Percentiles rank a stretch among this genome's conserved stretches.
Evolutionary conservation across 345 rosid genomes (phyloP).

Genomic region (Eucalyptus paniculata): DNA sequence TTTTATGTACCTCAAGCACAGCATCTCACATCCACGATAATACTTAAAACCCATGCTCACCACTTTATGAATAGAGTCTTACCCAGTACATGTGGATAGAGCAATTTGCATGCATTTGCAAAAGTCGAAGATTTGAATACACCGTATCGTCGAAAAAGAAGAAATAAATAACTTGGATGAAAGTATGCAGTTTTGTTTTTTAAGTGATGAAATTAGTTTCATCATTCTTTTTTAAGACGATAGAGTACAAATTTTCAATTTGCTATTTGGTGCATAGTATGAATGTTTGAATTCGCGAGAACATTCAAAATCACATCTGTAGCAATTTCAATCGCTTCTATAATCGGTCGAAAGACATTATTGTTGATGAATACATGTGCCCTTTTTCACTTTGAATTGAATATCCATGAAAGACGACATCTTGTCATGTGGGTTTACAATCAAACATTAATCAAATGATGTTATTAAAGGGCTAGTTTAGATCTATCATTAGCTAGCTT

Average conservation of each 20-base stretch:
- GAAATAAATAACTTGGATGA: neutral
- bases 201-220: neutral
- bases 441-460: neutral
- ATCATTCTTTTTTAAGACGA: neutral
- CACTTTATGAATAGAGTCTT: neutral
- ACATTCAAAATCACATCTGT: neutral
- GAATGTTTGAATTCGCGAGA: neutral
- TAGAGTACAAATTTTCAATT: neutral
- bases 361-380: neutral
- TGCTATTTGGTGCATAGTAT: neutral
- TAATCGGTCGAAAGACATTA: neutral
- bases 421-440: neutral
- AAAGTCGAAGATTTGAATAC: neutral
- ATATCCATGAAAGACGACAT: neutral
- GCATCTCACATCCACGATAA: neutral
- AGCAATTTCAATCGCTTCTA: neutral
- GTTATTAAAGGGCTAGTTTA: neutral
- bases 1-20: neutral
- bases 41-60: neutral
- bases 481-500: neutral
- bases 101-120: neutral
- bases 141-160: rapidly evolving
- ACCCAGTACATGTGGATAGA: neutral
- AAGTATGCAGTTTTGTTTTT: neutral
- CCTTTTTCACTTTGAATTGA: neutral